phyloP scores from a whole-genome alignment of 805 yeast species.

The Wickerhamiella domercqiae region DNA sequence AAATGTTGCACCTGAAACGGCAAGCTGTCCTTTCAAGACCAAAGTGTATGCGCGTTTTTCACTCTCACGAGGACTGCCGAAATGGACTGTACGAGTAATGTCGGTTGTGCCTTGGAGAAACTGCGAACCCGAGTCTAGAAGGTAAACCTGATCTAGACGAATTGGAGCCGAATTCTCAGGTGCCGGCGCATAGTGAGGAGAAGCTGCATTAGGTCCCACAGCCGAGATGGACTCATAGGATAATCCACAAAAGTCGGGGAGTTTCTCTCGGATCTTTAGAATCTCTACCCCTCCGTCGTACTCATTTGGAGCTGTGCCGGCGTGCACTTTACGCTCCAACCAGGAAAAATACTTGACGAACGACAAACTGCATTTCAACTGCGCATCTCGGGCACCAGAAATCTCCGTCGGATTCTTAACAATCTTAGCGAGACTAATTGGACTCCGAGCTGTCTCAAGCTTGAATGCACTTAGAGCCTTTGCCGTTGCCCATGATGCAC shows the following conservation, averaged over 20 bases:
- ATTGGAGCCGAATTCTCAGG: conserved; percentile 40
- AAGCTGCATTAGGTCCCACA: conserved; percentile 62
- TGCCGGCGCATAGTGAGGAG: conserved; percentile 59
- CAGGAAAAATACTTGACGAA: conserved; percentile 64
- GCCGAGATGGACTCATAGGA: conserved; percentile 65
- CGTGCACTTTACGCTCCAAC: conserved; percentile 49
- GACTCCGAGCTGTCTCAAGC: conserved; percentile 33
- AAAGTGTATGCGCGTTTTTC: conserved; percentile 59
- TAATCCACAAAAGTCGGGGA: conserved; percentile 34
- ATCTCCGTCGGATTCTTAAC: conserved; percentile 64
- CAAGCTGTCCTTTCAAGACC: conserved; percentile 84
- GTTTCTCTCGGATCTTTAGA: conserved; percentile 28
- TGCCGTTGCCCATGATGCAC: conserved; percentile 54
- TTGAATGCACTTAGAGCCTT: conserved; percentile 26
- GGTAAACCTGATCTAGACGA: conserved; percentile 51
- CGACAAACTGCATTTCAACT: conserved; percentile 71
- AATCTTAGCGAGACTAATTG: conserved; percentile 52
- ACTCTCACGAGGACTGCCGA: conserved; percentile 40
- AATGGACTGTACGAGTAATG: conserved; percentile 77
- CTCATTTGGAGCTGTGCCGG: conserved; percentile 34
- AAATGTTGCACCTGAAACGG: conserved; percentile 66
- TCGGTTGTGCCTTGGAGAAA: conserved; percentile 92
- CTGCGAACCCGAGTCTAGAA: conserved; percentile 88
- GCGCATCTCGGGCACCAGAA: conserved; percentile 57
- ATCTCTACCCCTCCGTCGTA: conserved; percentile 41